Evolutionary conservation across 1,284 basidiomycete species (phyloP), one percentile per base, ranked within the genome.

Genomic region (Cutaneotrichosporon arboriforme): DNA sequence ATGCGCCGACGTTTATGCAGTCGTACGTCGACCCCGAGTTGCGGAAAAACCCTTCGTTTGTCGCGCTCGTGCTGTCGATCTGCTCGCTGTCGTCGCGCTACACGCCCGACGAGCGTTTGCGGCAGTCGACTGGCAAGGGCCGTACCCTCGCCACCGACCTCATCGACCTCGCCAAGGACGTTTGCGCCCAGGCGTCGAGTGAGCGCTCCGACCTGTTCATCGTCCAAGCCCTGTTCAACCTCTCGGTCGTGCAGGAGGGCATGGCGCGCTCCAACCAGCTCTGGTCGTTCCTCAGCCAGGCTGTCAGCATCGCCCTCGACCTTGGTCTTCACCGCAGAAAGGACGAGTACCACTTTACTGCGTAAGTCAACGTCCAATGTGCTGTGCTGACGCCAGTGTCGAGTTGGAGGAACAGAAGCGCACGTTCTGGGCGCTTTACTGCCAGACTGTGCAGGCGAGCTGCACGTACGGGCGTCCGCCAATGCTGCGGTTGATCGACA

Each of bases 371-470:
- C 8, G 17, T 10, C 17, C 36, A 12, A 43, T 15, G 23, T 4
- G 36, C 13, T 4, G 14, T 42, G 22, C 21, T 40, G 33, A 37
- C 36, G 15, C 35, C 38, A 58, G 57, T 4, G 57, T 68, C 46
- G 66, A 68, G 20, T 39, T 64, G 12, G 64, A 68, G 41, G 64
- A 65, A 23, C 62, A 64, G 17, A 68, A 64, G 44, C 55, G 66
- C 7, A 68, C 64, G 10, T 55, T 66, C 3, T 68, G 66, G 66
- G 66, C 66, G 8, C 48, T 68, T 14, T 68, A 68, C 58, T 59
- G 61, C 47, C 64, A 66, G 53, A 54, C 58, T n/a, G 57, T 66
- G 13, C 62, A 66, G 46, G 63, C 66, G 14, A 65, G 63, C 42
- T 63, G 59, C 40, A 65, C 64, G 22, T 68, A 60, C 35, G 66